These are phyloP conservation scores for Huiozyma naganishii DNA, from an alignment of 805 yeast species.

Conservation along the genomic window DNA sequence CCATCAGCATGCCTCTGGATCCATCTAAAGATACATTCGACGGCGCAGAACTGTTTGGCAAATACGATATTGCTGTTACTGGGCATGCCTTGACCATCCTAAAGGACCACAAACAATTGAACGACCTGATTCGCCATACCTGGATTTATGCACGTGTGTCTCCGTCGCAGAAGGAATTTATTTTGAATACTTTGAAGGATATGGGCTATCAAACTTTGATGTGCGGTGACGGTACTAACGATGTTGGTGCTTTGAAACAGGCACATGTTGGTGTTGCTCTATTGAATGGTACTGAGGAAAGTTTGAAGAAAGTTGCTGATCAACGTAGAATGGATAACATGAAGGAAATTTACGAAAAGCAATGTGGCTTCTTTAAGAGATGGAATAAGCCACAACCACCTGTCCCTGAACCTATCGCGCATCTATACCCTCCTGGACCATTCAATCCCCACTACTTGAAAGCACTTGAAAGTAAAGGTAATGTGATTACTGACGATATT, in stretches of 20 bases:
- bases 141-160: slow-evolving; percentile 98
- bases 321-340: slow-evolving; percentile 55
- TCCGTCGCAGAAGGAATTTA: slow-evolving; percentile 88
- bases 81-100: slow-evolving; percentile 77
- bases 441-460: slow-evolving; percentile 76
- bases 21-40: slow-evolving; percentile 34
- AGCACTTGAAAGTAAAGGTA: slow-evolving; percentile 79
- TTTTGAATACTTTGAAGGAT: slow-evolving; percentile 70
- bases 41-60: slow-evolving; percentile 40
- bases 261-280: slow-evolving; percentile 98
- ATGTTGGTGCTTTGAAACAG: slow-evolving; percentile 97
- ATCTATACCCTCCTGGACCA: slow-evolving; percentile 93
- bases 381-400: slow-evolving; percentile 83
- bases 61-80: slow-evolving; percentile 80
- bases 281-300: slow-evolving; percentile 91
- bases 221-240: slow-evolving; percentile 99
- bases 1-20: slow-evolving; percentile 55
- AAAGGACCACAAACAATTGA: slow-evolving; percentile 55
- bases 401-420: slow-evolving; percentile 82
- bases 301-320: slow-evolving; percentile 81
- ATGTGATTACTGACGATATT: slow-evolving; percentile 65
- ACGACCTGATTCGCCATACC: slow-evolving; percentile 68
- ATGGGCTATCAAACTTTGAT: slow-evolving; percentile 88
- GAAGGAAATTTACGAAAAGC: slow-evolving; percentile 69
- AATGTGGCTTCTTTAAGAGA: slow-evolving; percentile 60